A percentile compares a stretch with the other conserved stretches of the same genome.
phyloP scores from a whole-genome alignment of 805 yeast genomes.

The Kodamaea neixiangensis region DNA sequence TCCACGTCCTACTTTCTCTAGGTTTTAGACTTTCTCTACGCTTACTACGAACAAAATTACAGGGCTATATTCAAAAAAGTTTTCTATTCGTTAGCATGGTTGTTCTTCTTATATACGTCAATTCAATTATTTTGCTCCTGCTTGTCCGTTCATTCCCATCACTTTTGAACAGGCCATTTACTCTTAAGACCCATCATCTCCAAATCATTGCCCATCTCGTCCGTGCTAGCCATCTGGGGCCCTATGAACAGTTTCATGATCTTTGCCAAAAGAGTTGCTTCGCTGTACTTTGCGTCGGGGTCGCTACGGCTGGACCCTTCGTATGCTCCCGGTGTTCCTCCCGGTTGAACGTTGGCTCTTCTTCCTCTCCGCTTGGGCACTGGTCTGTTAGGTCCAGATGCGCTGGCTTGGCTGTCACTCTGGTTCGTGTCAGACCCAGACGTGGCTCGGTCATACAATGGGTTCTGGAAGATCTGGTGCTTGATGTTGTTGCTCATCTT shows the following conservation, averaged over 20 bases:
- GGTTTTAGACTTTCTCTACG: no score
- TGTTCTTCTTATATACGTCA: not conserved
- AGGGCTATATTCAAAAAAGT: no score
- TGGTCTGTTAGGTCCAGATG: constrained; percentile 7
- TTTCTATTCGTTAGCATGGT: not conserved
- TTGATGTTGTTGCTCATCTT: constrained; percentile 24
- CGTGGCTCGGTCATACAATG: constrained; percentile 38
- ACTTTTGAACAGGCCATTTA: constrained; percentile 32
- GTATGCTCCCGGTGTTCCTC: constrained; percentile 6
- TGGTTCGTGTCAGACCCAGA: constrained; percentile 44
- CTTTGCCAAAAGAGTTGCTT: constrained; percentile 40
- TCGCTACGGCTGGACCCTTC: constrained; percentile 5
- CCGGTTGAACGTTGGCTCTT: constrained; percentile 25
- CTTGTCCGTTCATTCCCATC: not conserved
- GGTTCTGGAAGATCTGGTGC: constrained; percentile 42
- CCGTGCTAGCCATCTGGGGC: constrained; percentile 35
- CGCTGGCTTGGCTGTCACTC: constrained; percentile 18
- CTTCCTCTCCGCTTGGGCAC: constrained; percentile 39
- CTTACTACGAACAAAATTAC: no score
- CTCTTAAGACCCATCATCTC: constrained; percentile 31
- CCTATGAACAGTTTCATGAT: constrained; percentile 46
- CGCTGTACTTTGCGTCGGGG: constrained; percentile 27
- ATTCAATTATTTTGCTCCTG: not conserved
- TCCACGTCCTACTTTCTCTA: no score
- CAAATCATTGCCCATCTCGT: constrained; percentile 38